Base-by-base conservation (phyloP, 257 asterid genomes). In the Echium plantagineum region DNA sequence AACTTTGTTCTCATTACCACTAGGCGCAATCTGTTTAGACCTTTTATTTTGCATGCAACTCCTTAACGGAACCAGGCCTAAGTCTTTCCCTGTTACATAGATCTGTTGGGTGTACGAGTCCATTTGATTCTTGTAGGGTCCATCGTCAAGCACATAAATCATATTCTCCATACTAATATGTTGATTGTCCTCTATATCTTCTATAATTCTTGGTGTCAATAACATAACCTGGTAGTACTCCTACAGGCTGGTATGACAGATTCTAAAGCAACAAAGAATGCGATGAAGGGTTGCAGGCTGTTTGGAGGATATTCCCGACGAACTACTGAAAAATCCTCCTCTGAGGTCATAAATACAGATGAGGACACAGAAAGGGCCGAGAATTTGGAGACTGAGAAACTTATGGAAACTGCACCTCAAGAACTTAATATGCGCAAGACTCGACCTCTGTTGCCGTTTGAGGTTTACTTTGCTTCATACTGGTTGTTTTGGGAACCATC, bases 371-470 rank as follows among this genome's bases (percentile, higher is more conserved):
- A 42, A 15, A 3, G 69, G 78, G 55, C 71, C 61, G 63, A 64
- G 73, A 74, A 63, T 47, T 58, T 71, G 28, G 61, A 57, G 63
- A 57, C 57, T 63, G 64, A 65, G 55, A 74, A 57, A 28, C 67
- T 54, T 21, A 38, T 42, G 56, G 78, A 38, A 48, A 68, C 63
- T 0, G 60, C 57, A 57, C 63, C 58, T 67, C 72, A 42, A 65
- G 84, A 66, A 54, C 69, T 72, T 55, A 72, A 54, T 68, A 75
- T 71, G 60, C 77, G 62, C 54, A 72, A 56, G 57, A 66, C 85
- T 26, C 94, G 91, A 52, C 84, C 80, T 71, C 81, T 88, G 48
- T 74, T 88, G 64, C 97, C 98, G 10, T 79, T 90, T 71, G 85
- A 88, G 94, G 98, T 91, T 74, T 67, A 69, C 60, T 1, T 61